Percentiles rank a stretch among this genome's conserved stretches.
phyloP scores from a whole-genome alignment of 768 basidiomycete species.

The Hysterangium stoloniferum region DNA sequence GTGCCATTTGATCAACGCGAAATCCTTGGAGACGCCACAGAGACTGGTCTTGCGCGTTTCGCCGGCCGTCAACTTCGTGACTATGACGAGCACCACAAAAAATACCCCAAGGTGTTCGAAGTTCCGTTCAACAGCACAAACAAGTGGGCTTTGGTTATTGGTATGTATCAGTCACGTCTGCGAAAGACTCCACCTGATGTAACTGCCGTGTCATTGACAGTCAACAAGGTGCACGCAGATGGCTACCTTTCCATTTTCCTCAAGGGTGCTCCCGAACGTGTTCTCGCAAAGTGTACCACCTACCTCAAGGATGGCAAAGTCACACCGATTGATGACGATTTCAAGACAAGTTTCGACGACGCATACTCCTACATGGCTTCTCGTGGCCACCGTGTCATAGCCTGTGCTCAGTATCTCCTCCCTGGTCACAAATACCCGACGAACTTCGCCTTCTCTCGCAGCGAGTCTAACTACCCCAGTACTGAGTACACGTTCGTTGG shows the following conservation, averaged over 20 bases:
- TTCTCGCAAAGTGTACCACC: constrained; percentile 54
- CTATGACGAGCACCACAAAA: constrained; percentile 47
- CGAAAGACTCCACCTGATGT: background rate
- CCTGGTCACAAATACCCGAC: constrained; percentile 39
- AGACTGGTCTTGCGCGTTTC: constrained; percentile 64
- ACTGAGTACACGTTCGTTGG: constrained; percentile 56
- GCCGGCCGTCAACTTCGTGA: constrained; percentile 47
- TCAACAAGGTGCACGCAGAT: constrained; percentile 44
- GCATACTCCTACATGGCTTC: constrained; percentile 74
- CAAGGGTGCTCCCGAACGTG: constrained; percentile 66
- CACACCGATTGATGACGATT: constrained; percentile 47
- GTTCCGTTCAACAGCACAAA: constrained; percentile 69
- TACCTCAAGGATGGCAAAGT: constrained; percentile 45
- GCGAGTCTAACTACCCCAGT: constrained; percentile 44
- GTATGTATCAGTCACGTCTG: constrained; percentile 25
- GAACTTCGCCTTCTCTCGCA: constrained; percentile 46
- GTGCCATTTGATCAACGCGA: constrained; percentile 52
- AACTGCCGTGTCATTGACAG: constrained; percentile 23
- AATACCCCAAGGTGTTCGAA: constrained; percentile 56
- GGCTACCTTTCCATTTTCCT: constrained; percentile 49
- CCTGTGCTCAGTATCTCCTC: constrained; percentile 57
- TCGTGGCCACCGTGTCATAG: constrained; percentile 67
- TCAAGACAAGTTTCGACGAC: constrained; percentile 44
- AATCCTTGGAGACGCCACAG: constrained; percentile 68
- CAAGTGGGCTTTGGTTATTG: constrained; percentile 67